Base-by-base conservation (phyloP, 2,329 filamentous ascomycete species). In the Xylariaceae sp. region DNA sequence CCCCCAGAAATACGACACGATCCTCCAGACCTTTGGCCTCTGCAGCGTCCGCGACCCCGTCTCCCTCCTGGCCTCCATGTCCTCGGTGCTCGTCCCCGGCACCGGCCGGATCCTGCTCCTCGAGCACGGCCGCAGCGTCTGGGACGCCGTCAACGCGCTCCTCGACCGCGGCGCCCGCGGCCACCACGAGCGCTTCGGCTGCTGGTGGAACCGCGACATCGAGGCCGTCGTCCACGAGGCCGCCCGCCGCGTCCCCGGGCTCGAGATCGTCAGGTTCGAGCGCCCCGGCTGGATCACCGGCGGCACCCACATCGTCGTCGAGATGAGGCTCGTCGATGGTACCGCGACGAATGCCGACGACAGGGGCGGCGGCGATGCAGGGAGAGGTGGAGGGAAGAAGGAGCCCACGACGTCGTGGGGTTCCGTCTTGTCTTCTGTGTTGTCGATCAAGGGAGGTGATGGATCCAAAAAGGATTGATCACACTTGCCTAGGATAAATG, bases 141-240 rank as follows among this genome's bases (percentile, higher is more conserved):
- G 67, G 58, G 64, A 66, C 19, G 4, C 41, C 13, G 60, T 82
- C 23, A 81, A 83, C 53, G 59, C 63, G 8, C 50, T 74, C 13
- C 59, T 83, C 21, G 78, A 83, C 59, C 64, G 61, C 46, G 68
- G 70, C 40, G 78, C 78, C 0, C 59, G 61, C 12, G 60, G 62
- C 15, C 78, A 82, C 52, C 80, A 78, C 41, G 62, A 65, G 15
- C 69, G 72, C 50, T 82, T 76, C 52, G 78, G 78, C 3, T 83
- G 78, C 61, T 82, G 78, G 78, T 82, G 77, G 77, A 83, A 83
- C 60, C 65, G 78, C 36, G 78, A 82, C 52, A 71, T 83, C 43
- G 70, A 73, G 50, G 60, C 53, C 23, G 65, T 81, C 19, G 68
- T 81, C 7, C 60, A 67, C 37, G 65, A 70, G 43, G 77, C 75